Percentiles rank a stretch among this genome's conserved stretches.
Evolutionary conservation across 1,284 basidiomycete species (phyloP).

Genomic region (Apiotrichum akiyoshidainum): DNA sequence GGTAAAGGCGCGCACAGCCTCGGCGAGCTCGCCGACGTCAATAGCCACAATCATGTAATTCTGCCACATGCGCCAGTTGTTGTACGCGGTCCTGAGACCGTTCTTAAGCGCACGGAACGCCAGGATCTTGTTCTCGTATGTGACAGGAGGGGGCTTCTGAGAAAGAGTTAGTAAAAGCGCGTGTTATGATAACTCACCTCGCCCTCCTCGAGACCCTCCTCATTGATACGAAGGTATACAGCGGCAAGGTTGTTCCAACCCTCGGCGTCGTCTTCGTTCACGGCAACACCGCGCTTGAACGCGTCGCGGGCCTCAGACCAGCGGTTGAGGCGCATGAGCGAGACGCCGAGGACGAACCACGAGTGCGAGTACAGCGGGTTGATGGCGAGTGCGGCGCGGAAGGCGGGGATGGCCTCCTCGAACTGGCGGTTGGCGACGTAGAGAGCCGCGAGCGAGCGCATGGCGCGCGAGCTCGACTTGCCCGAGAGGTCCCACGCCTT

Average conservation of each 20-base stretch:
- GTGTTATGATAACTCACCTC: too few relatives aligned
- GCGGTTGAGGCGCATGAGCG: slow-evolving; percentile 71
- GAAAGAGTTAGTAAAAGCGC: background rate
- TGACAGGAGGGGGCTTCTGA: slow-evolving; percentile 27
- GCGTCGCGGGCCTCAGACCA: slow-evolving; percentile 81
- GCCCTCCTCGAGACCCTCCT: slow-evolving; percentile 39
- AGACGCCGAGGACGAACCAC: slow-evolving; percentile 96
- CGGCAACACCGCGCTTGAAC: slow-evolving; percentile 78
- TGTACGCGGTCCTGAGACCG: slow-evolving; percentile 76
- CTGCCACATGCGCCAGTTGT: slow-evolving; percentile 97
- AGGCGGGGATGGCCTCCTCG: slow-evolving; percentile 62
- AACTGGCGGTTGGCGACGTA: slow-evolving; percentile 71
- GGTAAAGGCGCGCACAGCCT: slow-evolving; percentile 77
- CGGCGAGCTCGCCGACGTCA: slow-evolving; percentile 86
- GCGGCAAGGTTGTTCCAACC: slow-evolving; percentile 98
- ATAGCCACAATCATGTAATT: slow-evolving; percentile 95
- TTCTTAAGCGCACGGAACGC: slow-evolving; percentile 93
- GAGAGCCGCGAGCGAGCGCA: slow-evolving; percentile 83
- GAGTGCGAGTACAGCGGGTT: slow-evolving; percentile 81
- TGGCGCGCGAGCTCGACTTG: slow-evolving; percentile 77
- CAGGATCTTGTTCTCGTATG: slow-evolving; percentile 67
- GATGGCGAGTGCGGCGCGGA: slow-evolving; percentile 74
- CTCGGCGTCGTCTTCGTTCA: slow-evolving; percentile 95
- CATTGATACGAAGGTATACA: slow-evolving; percentile 80
- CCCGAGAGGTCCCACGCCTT: slow-evolving; percentile 80